phyloP scores from a whole-genome alignment of 1,284 basidiomycete genomes.

The Mycena sp. region DNA sequence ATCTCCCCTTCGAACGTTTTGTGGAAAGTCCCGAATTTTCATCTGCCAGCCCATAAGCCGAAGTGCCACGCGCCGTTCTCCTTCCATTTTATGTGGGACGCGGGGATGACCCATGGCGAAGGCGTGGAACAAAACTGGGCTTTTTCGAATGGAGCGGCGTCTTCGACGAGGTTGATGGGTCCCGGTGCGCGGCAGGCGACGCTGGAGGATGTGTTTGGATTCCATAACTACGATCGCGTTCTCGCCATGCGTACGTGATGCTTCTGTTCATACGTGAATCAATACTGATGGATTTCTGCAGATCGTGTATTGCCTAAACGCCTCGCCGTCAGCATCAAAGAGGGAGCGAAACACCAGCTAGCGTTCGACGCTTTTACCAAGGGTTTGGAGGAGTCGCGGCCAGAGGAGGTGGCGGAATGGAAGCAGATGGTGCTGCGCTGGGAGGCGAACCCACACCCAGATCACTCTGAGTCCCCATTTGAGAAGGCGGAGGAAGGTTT shows the following conservation, averaged over 20 bases:
- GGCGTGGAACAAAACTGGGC: too few relatives aligned
- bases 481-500: slow-evolving; percentile 16
- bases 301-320: too few relatives aligned
- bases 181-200: neutral
- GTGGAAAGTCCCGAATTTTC: slow-evolving; percentile 23
- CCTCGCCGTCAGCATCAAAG: too few relatives aligned
- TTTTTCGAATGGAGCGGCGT: neutral
- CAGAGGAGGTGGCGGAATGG: slow-evolving; percentile 10
- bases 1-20: neutral
- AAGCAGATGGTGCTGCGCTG: neutral
- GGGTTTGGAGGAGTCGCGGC: slow-evolving; percentile 3
- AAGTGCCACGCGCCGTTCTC: neutral
- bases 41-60: slow-evolving; percentile 9
- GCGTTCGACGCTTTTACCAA: neutral
- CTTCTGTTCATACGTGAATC: too few relatives aligned
- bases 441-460: slow-evolving; percentile 14
- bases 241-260: slow-evolving; percentile 7
- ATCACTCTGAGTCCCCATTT: neutral
- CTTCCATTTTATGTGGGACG: slow-evolving; percentile 1
- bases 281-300: too few relatives aligned
- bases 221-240: neutral
- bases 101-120: neutral
- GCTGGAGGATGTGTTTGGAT: neutral
- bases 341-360: too few relatives aligned
- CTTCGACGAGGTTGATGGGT: neutral